A percentile compares a stretch with the other conserved stretches of the same genome.
Conservation (phyloP, 176 grass and related monocot species). For the Elaeis guineensis region DNA sequence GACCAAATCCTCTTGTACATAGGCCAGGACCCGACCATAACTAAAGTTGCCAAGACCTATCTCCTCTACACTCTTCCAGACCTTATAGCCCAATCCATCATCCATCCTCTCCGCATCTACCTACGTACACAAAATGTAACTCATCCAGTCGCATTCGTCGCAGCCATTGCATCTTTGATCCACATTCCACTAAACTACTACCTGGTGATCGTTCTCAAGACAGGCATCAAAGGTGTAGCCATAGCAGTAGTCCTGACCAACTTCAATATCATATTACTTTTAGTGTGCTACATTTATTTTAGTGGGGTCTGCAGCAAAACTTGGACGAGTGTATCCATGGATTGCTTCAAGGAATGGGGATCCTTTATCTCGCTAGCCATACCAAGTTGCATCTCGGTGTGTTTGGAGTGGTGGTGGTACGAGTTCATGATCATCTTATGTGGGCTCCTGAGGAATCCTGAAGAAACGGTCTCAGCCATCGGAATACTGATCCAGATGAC, state of each 20-base stretch:
- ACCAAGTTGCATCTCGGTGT: conserved; percentile 70
- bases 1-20: conserved; percentile 28
- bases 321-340: conserved; percentile 46
- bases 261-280: conserved; percentile 70
- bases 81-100: conserved; percentile 60
- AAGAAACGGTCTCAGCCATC: conserved; percentile 82
- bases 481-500: conserved; percentile 96
- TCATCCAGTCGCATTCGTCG: conserved; percentile 71
- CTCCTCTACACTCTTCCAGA: conserved; percentile 51
- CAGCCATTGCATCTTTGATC: conserved; percentile 55
- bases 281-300: conserved; percentile 62
- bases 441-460: conserved; percentile 69
- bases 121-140: conserved; percentile 78
- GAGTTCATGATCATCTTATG: conserved; percentile 96
- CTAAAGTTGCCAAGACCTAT: conserved; percentile 52
- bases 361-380: conserved; percentile 58
- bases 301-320: conserved; percentile 59
- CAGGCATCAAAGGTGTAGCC: conserved; percentile 83
- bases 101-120: conserved; percentile 89
- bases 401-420: conserved; percentile 99
- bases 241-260: conserved; percentile 72
- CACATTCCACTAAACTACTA: conserved; percentile 91
- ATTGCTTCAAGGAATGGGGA: conserved; percentile 67
- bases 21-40: conserved; percentile 60
- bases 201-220: conserved; percentile 48